Conservation (phyloP, 2,329 filamentous ascomycete genomes). For the Botrytis fabae region DNA sequence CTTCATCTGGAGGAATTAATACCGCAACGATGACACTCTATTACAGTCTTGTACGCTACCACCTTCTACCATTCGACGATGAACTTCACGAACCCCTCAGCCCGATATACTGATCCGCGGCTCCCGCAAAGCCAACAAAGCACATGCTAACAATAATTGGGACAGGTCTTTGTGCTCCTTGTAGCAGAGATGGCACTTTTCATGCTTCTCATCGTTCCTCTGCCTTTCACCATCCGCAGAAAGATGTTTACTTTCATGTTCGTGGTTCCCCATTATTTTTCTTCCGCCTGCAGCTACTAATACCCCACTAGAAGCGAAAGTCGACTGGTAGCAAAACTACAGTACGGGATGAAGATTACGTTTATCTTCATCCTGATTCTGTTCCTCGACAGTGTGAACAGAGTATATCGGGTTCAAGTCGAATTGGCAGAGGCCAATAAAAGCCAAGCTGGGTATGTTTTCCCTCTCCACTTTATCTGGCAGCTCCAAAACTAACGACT, state of each 20-base stretch:
- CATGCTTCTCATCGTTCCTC: conserved; percentile 76
- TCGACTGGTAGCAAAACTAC: conserved; percentile 77
- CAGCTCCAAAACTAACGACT: conserved; percentile 32
- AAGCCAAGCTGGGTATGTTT: conserved; percentile 44
- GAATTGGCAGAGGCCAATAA: conserved; percentile 77
- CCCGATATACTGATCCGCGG: not conserved
- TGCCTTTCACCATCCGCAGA: conserved; percentile 68
- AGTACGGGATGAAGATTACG: conserved; percentile 98
- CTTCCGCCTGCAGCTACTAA: conserved; percentile 26
- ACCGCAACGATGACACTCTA: conserved; percentile 51
- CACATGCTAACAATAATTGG: conserved; percentile 14
- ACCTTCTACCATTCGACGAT: conserved; percentile 1
- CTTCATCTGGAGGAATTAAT: conserved; percentile 24
- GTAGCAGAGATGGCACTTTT: conserved; percentile 82
- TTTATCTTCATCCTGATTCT: conserved; percentile 99
- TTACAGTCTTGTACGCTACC: conserved; percentile 49
- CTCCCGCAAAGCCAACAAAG: conserved; percentile 25
- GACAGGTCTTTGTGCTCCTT: conserved; percentile 77
- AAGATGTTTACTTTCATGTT: conserved; percentile 72
- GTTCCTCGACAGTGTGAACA: conserved; percentile 93
- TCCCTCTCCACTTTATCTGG: not conserved
- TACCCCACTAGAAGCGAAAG: conserved; percentile 37
- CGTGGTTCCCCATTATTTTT: conserved; percentile 60
- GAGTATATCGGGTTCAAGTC: conserved; percentile 93
- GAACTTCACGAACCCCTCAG: not conserved